Percentiles rank a stretch among this genome's conserved stretches.
Evolutionary conservation across 2,329 filamentous ascomycete genomes (phyloP).

Genomic region (Paecilomyces dactylethromorphus): DNA sequence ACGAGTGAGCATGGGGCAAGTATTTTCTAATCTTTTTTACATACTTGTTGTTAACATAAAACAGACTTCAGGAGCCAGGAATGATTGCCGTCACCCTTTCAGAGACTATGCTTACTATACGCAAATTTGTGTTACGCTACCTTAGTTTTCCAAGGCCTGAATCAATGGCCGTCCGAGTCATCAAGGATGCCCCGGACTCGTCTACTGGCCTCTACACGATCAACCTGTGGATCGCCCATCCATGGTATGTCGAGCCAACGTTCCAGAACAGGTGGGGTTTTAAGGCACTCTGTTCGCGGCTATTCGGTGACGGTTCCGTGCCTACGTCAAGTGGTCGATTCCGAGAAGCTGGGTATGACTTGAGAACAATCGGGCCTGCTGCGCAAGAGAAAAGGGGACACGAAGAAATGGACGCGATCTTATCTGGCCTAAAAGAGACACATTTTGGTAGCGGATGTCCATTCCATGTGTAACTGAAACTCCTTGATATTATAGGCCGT

Average conservation of each 20-base stretch:
- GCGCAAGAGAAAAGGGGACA: constrained; percentile 8
- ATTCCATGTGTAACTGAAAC: background rate
- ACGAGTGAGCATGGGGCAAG: constrained; percentile 5
- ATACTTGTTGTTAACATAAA: background rate
- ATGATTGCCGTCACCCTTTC: background rate
- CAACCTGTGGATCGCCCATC: constrained; percentile 8
- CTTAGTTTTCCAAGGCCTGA: constrained; percentile 5
- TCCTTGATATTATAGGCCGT: too few relatives aligned
- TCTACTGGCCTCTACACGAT: constrained; percentile 3
- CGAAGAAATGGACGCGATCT: constrained; percentile 8
- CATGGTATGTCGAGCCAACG: constrained; percentile 17
- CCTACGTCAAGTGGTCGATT: constrained; percentile 3
- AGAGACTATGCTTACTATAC: background rate
- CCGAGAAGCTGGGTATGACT: constrained; percentile 7
- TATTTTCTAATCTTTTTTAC: background rate
- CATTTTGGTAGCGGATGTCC: constrained; percentile 5
- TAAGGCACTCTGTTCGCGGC: constrained; percentile 7
- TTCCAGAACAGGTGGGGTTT: constrained; percentile 10
- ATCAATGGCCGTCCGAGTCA: constrained; percentile 1
- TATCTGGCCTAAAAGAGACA: background rate
- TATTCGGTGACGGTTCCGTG: constrained; percentile 8
- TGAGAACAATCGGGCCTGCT: constrained; percentile 8
- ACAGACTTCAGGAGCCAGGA: background rate
- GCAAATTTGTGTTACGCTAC: constrained; percentile 4
- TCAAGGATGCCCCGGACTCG: constrained; percentile 4